phyloP scores from a whole-genome alignment of 2,329 filamentous ascomycete species.

The Elsinoe batatas region DNA sequence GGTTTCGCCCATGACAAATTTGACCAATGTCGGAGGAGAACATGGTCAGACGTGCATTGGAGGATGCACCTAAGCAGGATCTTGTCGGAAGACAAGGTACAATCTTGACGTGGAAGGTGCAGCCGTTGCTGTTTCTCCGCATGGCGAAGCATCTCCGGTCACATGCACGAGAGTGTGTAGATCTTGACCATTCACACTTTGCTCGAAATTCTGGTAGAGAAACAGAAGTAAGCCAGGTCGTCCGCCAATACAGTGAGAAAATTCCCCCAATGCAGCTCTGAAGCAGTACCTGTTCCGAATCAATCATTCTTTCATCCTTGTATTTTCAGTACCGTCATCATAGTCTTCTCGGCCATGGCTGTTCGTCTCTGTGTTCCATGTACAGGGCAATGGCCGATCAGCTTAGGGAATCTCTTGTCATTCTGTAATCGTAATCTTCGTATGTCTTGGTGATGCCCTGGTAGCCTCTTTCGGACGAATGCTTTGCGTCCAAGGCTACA shows the following conservation, averaged over 20 bases:
- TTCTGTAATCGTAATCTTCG: not conserved
- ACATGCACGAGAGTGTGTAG: not conserved
- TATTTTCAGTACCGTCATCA: not conserved
- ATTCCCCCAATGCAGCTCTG: not conserved
- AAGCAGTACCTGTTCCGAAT: not conserved
- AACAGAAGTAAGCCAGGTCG: not conserved
- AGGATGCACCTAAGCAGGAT: no score
- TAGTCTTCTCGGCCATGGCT: not conserved
- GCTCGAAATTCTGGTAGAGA: not conserved
- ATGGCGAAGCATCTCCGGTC: not conserved
- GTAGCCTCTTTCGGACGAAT: not conserved
- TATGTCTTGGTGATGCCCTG: not conserved
- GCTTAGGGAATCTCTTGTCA: conserved; percentile 1
- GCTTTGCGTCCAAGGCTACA: conserved; percentile 17
- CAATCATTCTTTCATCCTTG: not conserved
- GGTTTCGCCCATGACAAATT: not conserved
- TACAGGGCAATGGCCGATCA: not conserved
- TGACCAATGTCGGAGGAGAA: not conserved
- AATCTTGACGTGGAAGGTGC: no score
- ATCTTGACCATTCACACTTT: not conserved
- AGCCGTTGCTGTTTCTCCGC: not conserved
- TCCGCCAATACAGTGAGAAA: not conserved
- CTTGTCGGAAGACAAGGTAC: no score
- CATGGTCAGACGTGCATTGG: not conserved
- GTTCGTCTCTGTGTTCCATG: conserved; percentile 1